A percentile compares a stretch with the other conserved stretches of the same genome.
These are phyloP conservation scores for Medicago ruthenica DNA, from an alignment of 306 rosid genomes.

Conservation along the genomic window DNA sequence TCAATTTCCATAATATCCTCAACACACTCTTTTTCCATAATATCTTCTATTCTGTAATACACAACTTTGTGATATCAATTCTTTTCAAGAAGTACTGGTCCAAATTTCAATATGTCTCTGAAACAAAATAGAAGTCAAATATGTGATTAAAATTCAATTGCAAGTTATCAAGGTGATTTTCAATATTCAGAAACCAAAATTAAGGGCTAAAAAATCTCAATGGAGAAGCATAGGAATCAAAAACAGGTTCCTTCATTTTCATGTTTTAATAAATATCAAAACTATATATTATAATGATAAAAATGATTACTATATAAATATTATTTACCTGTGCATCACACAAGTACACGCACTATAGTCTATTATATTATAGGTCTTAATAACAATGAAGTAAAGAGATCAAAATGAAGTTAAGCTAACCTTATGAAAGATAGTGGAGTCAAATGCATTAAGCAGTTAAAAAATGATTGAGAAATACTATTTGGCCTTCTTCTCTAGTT, in stretches of 20 bases:
- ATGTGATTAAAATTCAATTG: background rate
- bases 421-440: conserved; percentile 37
- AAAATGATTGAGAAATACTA: conserved; percentile 36
- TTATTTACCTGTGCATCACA: too few species aligned
- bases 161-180: background rate
- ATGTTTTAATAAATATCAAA: too few species aligned
- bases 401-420: background rate
- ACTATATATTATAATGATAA: too few species aligned
- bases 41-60: conserved; percentile 40
- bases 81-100: background rate
- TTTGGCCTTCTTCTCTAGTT: conserved; percentile 37
- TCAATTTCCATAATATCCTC: conserved; percentile 83
- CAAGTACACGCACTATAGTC: too few species aligned
- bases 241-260: too few species aligned
- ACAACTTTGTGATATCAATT: background rate
- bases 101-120: background rate
- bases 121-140: background rate
- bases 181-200: background rate
- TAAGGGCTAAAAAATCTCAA: background rate
- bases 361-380: background rate
- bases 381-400: background rate
- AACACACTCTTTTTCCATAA: conserved; percentile 69
- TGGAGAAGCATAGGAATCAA: background rate
- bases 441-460: conserved; percentile 55
- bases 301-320: too few species aligned